Base-by-base conservation (phyloP, 257 asterid species). In the Solanum okadae region DNA sequence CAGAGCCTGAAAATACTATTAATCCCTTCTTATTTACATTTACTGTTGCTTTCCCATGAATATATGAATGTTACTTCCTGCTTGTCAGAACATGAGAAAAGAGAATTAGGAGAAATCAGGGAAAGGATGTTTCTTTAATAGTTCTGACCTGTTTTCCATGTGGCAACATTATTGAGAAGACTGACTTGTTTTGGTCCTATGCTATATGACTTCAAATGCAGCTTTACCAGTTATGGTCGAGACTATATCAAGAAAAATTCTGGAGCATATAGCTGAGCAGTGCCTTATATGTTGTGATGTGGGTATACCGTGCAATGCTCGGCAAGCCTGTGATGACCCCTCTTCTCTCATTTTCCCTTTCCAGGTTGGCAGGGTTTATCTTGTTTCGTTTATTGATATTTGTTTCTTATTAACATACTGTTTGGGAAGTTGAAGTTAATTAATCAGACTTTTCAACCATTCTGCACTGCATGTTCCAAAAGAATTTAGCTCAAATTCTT, bases 261-360 rank as follows among this genome's bases (percentile, higher is more conserved):
- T 87, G 70, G 95, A 92, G 89, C 99, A 97, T 89, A 96, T 97
- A 85, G 91, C 94, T 2, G 99, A 94, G 90, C 98, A 97, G 89
- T 97, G 99, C 93, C 98, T 97, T 42, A 88, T 97, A 68, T 97
- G 99, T 92, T 97, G 95, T 89, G 99, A 96, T 83, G 92, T 87
- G 68, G 99, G 99, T 67, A 86, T 92, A 90, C 98, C 97, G 34
- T 97, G 99, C 83, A 83, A 93, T 88, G 98, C 99, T 87, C 96
- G 98, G 87, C 94, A 94, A 88, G 95, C 93, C 46, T 96, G 99
- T 88, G 88, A 91, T 88, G 93, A 95, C 90, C 97, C 96, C 29
- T 93, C 95, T 75, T 89, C 98, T 75, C 95, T 97, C 89, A 96
- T 96, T 87, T 97, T 97, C 44, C 98, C 99, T 89, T 97, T 97